Conservation (phyloP, 768 basidiomycete genomes). For the Leccinum pellstonianum region DNA sequence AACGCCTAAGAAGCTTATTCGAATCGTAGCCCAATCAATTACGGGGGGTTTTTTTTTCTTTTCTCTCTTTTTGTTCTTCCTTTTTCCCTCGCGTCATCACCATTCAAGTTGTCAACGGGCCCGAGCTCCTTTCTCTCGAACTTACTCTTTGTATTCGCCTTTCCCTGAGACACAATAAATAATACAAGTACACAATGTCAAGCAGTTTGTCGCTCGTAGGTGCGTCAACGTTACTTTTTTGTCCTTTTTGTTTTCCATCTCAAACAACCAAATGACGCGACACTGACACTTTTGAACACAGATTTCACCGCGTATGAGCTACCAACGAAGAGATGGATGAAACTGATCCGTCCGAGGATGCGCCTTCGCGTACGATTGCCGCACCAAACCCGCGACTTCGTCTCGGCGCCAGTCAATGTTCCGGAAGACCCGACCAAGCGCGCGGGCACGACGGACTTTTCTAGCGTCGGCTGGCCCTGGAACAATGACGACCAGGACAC, state of each 20-base stretch:
- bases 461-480: constrained; percentile 18
- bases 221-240: constrained; percentile 6
- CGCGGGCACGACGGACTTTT: background rate
- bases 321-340: constrained; percentile 21
- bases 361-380: constrained; percentile 20
- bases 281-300: background rate
- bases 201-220: constrained; percentile 17
- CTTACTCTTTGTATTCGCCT: background rate
- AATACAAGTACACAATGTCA: constrained; percentile 2
- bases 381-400: constrained; percentile 4
- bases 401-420: constrained; percentile 18
- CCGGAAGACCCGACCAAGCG: constrained; percentile 1
- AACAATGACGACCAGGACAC: constrained; percentile 1
- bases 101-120: background rate
- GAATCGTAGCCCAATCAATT: background rate
- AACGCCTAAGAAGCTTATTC: background rate
- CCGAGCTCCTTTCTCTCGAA: background rate
- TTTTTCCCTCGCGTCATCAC: too few relatives aligned
- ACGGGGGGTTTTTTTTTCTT: background rate
- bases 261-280: background rate
- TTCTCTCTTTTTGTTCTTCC: background rate
- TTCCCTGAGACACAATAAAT: background rate
- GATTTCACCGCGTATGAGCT: constrained; percentile 27
- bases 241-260: background rate
- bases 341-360: constrained; percentile 20